These are phyloP conservation scores for Fraxinus sp. DNA, from an alignment of 305 asterid genomes.

Conservation along the genomic window DNA sequence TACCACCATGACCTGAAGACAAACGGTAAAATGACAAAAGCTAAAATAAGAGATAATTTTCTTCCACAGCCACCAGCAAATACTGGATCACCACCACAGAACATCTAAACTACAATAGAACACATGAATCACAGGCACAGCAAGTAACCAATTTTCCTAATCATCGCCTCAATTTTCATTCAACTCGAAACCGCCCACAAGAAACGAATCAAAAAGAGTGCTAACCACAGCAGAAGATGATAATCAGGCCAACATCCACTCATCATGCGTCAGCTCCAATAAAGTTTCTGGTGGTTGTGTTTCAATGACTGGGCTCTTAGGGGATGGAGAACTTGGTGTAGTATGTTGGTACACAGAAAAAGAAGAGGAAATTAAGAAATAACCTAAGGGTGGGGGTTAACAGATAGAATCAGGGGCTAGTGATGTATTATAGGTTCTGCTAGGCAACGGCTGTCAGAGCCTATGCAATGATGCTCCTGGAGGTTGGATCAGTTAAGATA, in stretches of 20 bases:
- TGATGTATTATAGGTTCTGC: not conserved
- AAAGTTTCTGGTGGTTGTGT: not conserved
- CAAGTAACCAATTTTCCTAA: not conserved
- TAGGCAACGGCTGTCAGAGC: not conserved
- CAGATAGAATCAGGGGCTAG: not conserved
- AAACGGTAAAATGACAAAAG: not conserved
- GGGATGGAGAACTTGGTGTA: not conserved
- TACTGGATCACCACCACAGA: not conserved
- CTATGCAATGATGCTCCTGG: not conserved
- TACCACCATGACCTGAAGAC: not conserved
- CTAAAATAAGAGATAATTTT: not conserved
- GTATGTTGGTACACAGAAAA: not conserved
- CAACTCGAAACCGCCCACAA: not conserved
- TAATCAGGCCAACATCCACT: not conserved
- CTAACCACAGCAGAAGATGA: not conserved
- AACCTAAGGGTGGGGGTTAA: not conserved
- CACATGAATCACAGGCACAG: not conserved
- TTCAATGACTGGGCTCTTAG: not conserved
- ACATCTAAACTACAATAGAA: not conserved
- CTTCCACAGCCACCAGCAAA: not conserved
- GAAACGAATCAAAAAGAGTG: not conserved
- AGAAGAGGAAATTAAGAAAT: not conserved
- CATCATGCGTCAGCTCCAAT: not conserved
- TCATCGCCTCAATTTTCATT: not conserved
- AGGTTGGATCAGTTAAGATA: not conserved